phyloP scores from a whole-genome alignment of 805 yeast genomes.

The Babjeviella inositovora region DNA sequence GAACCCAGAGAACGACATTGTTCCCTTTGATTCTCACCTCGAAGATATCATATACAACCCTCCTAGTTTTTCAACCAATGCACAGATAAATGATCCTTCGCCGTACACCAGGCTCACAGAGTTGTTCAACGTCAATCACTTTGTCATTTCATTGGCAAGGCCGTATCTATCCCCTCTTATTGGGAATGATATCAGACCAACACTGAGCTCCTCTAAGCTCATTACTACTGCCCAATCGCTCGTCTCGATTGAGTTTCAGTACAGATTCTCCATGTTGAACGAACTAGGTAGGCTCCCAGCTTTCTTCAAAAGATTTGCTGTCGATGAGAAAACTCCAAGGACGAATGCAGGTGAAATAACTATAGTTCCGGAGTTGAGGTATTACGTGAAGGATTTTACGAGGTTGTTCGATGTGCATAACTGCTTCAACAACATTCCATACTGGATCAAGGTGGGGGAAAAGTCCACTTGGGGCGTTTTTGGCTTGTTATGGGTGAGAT shows the following conservation, averaged over 20 bases:
- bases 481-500: slow-evolving; percentile 72
- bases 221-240: slow-evolving; percentile 12
- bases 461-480: slow-evolving; percentile 85
- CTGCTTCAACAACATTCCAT: slow-evolving; percentile 57
- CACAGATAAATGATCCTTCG: slow-evolving; percentile 14
- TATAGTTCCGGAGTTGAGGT: slow-evolving; percentile 73
- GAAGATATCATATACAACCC: too few relatives aligned
- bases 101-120: slow-evolving; percentile 87
- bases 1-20: slow-evolving; percentile 31
- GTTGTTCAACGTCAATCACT: slow-evolving; percentile 88
- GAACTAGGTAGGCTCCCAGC: slow-evolving; percentile 62
- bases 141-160: slow-evolving; percentile 78
- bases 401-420: slow-evolving; percentile 67
- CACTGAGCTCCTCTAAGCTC: slow-evolving; percentile 21
- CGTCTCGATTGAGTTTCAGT: slow-evolving; percentile 59
- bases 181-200: slow-evolving; percentile 68
- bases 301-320: slow-evolving; percentile 55
- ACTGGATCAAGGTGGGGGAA: slow-evolving; percentile 87
- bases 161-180: slow-evolving; percentile 89
- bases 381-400: slow-evolving; percentile 54
- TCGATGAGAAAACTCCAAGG: slow-evolving; percentile 78
- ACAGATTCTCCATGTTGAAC: slow-evolving; percentile 68
- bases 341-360: slow-evolving; percentile 68
- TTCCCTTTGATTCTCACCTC: slow-evolving; percentile 18
- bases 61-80: too few relatives aligned